Conservation (phyloP, 2,329 filamentous ascomycete genomes). For the Pseudocercospora macadamiae region DNA sequence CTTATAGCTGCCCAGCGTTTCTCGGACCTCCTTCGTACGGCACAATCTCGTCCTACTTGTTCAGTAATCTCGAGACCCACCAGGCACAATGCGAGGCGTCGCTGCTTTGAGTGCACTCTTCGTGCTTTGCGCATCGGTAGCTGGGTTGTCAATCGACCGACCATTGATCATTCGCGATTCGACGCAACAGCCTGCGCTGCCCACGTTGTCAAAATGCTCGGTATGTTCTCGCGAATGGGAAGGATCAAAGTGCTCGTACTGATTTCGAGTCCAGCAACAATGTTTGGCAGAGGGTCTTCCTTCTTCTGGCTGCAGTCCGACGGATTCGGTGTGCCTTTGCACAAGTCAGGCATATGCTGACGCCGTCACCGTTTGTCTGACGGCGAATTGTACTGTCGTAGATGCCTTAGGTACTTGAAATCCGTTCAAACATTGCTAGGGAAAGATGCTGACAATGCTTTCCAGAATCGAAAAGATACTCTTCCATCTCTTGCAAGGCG, state of each 20-base stretch:
- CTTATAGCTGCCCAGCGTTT: neutral
- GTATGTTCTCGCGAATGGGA: constrained; percentile 9
- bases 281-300: constrained; percentile 16
- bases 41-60: neutral
- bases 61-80: neutral
- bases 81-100: neutral
- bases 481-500: constrained; percentile 21
- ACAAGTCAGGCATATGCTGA: constrained; percentile 8
- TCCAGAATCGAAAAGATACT: constrained; percentile 14
- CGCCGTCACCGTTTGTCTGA: constrained; percentile 13
- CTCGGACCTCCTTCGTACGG: neutral
- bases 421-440: neutral
- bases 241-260: neutral
- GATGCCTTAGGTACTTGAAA: constrained; percentile 4
- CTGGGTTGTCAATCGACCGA: neutral
- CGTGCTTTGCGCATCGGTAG: neutral
- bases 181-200: constrained; percentile 11
- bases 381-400: constrained; percentile 21
- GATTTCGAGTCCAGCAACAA: constrained; percentile 9
- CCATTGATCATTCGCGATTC: neutral
- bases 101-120: neutral
- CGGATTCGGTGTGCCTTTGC: constrained; percentile 20
- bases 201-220: constrained; percentile 21
- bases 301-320: constrained; percentile 15
- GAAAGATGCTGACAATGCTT: neutral